Percentiles rank a stretch among this genome's conserved stretches.
Conservation (phyloP, 768 basidiomycete genomes). For the Russula sp. region DNA sequence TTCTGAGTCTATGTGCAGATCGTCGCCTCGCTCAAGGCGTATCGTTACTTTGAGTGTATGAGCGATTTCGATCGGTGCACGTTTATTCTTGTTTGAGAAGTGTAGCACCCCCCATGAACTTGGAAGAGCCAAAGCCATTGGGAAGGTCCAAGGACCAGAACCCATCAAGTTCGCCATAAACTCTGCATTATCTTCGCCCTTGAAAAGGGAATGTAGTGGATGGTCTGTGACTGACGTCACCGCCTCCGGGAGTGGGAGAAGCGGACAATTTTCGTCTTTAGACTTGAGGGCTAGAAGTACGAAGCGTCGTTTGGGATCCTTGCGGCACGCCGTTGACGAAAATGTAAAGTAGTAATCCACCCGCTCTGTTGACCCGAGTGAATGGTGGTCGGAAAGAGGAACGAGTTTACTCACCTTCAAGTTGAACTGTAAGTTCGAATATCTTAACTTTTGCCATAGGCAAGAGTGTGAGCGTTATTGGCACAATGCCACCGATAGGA, state of each 20-base stretch:
- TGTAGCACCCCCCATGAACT: constrained; percentile 53
- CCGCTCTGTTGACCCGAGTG: constrained; percentile 52
- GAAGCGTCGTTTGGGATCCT: constrained; percentile 50
- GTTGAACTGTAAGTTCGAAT: constrained; percentile 61
- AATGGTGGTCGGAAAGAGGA: neutral
- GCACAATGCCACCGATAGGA: constrained; percentile 79
- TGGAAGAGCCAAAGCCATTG: constrained; percentile 66
- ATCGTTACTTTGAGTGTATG: constrained; percentile 82
- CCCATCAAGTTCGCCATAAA: constrained; percentile 13
- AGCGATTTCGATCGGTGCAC: constrained; percentile 68
- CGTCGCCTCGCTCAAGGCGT: constrained; percentile 80
- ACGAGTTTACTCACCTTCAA: constrained; percentile 65
- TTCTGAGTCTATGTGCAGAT: constrained; percentile 56
- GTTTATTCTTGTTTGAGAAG: constrained; percentile 77
- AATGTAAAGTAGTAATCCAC: constrained; percentile 84
- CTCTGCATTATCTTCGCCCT: constrained; percentile 49
- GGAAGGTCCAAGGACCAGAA: constrained; percentile 62
- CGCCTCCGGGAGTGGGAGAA: constrained; percentile 61
- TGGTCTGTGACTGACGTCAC: constrained; percentile 61
- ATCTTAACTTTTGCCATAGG: constrained; percentile 83
- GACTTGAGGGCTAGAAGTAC: constrained; percentile 11
- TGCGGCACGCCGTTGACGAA: constrained; percentile 60
- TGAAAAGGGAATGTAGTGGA: constrained; percentile 70
- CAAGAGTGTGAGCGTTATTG: constrained; percentile 74
- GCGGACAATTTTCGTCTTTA: constrained; percentile 37